Conservation (phyloP, 2,329 filamentous ascomycete species). For the Cordyceps tenuipes region DNA sequence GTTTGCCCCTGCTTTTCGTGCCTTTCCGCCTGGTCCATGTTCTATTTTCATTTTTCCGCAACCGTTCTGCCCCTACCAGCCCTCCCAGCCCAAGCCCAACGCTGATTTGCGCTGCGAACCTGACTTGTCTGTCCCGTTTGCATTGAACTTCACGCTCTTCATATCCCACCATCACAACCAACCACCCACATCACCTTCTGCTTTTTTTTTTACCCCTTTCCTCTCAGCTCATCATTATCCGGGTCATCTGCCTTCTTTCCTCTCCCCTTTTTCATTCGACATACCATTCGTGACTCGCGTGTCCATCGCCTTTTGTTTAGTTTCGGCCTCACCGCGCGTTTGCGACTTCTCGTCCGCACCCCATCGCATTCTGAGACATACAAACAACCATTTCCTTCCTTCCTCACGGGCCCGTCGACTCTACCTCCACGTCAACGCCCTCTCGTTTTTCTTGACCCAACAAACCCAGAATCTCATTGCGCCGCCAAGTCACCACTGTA, state of each 20-base stretch:
- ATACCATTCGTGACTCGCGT: not conserved
- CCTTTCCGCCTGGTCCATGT: not conserved
- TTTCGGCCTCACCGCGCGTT: not conserved
- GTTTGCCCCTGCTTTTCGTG: not conserved
- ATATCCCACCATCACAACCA: not conserved
- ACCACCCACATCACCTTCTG: not conserved
- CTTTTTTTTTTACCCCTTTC: not conserved
- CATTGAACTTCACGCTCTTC: not conserved
- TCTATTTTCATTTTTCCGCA: not conserved
- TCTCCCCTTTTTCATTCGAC: not conserved
- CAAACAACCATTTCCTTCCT: not conserved
- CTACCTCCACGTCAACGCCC: not conserved
- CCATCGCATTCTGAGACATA: conserved; percentile 3
- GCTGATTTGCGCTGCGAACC: too few relatives aligned
- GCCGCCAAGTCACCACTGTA: not conserved
- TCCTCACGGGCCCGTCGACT: not conserved
- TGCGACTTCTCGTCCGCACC: not conserved
- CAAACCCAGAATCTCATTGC: not conserved
- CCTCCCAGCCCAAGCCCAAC: too few relatives aligned
- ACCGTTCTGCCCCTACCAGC: not conserved
- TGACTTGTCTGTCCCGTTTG: too few relatives aligned
- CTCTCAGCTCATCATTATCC: not conserved
- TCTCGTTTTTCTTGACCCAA: not conserved
- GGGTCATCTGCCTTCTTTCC: not conserved
- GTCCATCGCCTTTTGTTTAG: not conserved